Evolutionary conservation across 73 alveolate species (phyloP), one percentile per base, ranked within the genome.

Genomic region (Uronychia binucleata): DNA sequence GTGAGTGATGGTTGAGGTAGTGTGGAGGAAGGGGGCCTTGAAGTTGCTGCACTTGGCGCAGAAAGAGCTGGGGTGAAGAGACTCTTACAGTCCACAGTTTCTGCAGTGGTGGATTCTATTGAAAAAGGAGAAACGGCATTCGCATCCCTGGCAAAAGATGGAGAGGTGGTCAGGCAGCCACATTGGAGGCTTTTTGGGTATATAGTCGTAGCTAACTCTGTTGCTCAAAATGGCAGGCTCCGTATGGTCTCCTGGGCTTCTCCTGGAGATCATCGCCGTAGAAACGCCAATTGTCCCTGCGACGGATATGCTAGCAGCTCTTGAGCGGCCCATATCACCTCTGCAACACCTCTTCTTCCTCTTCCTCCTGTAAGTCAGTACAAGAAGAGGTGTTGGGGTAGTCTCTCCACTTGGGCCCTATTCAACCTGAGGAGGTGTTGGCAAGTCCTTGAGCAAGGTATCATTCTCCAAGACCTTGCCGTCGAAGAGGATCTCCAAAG

Each of bases 121-220:
- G 26, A 94, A 78, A 57, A 96, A 77, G 83, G 94, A 75, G 89
- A 96, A 96, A 35, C 93, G 91, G 30, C 80, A 79, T 5, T 93
- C 96, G 81, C 99, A 96, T 34, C 88, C 81, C 59, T 80, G 80
- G 79, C 99, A 96, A 34, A 85, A 77, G 29, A 82, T 78, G 0
- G 96, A 96, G 26, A 90, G 81, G 30, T 89, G 93, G 81, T 96
- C 97, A 1, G 98, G 99, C 19, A 94, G 96, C 99, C 99, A 96
- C 33, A 87, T 67, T 26, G 96, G 96, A 29, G 93, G 93, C 79
- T 91, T 91, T 31, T 28, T 59, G 30, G 92, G 79, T 30, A 58
- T 34, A 25, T 34, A 1, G 28, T 28, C 58, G 1, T n/a, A n/a
- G n/a, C n/a, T n/a, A n/a, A n/a, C n/a, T n/a, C n/a, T n/a, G n/a